Percentiles rank a stretch among this genome's conserved stretches.
Conservation (phyloP, 2,329 filamentous ascomycete genomes). For the Boeremia lycopersici region DNA sequence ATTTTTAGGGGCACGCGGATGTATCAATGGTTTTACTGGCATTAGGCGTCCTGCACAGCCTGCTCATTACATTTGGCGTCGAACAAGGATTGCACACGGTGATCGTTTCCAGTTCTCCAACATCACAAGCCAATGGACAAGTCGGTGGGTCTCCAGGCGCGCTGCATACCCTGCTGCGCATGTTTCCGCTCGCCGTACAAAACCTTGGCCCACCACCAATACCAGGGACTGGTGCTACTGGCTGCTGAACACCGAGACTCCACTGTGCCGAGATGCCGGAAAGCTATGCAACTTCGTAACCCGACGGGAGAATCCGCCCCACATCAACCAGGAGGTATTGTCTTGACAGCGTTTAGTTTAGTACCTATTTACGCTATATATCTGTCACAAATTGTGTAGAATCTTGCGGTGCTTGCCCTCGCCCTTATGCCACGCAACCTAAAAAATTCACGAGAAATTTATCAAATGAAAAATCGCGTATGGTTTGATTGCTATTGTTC, state of each 20-base stretch:
- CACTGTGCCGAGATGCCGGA: neutral
- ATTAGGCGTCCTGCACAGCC: slow-evolving; percentile 7
- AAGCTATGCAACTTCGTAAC: neutral
- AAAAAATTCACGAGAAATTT: too few relatives aligned
- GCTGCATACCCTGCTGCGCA: neutral
- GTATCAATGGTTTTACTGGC: neutral
- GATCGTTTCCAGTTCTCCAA: neutral
- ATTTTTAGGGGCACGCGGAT: neutral
- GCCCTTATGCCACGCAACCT: too few relatives aligned
- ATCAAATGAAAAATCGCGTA: too few relatives aligned
- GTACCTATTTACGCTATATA: too few relatives aligned
- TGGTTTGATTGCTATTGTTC: too few relatives aligned
- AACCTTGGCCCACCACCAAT: neutral
- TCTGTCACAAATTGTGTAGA: too few relatives aligned
- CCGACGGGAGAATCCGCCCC: too few relatives aligned
- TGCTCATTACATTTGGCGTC: neutral
- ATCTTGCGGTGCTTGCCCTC: too few relatives aligned
- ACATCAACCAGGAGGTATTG: too few relatives aligned
- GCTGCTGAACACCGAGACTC: neutral
- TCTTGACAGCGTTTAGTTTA: too few relatives aligned
- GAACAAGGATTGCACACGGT: neutral
- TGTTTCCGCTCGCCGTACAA: neutral
- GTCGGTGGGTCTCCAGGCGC: neutral
- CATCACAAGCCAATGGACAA: neutral
- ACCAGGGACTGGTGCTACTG: neutral